phyloP scores from a whole-genome alignment of 805 yeast genomes.

The Candida ascalaphidarum region DNA sequence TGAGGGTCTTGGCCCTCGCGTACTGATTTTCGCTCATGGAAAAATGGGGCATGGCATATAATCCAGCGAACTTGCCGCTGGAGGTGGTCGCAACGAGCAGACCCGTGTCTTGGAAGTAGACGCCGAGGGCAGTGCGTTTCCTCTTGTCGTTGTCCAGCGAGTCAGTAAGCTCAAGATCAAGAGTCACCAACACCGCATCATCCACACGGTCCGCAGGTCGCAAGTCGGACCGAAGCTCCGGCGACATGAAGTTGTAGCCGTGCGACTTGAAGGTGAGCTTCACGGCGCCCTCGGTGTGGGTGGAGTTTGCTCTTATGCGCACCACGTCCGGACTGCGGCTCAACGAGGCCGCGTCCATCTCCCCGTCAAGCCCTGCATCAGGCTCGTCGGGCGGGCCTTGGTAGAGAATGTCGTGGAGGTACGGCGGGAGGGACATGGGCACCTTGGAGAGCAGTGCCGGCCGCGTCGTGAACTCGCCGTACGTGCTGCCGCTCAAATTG shows the following conservation, averaged over 20 bases:
- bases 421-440: slow-evolving; percentile 21
- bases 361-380: too few species aligned
- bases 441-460: slow-evolving; percentile 6
- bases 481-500: slow-evolving; percentile 41
- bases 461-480: slow-evolving; percentile 30
- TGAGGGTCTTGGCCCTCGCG: slow-evolving; percentile 35
- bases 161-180: slow-evolving; percentile 29
- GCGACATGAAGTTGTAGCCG: slow-evolving; percentile 15
- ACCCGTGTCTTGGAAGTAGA: slow-evolving; percentile 62
- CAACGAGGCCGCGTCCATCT: too few species aligned
- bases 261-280: slow-evolving; percentile 12
- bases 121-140: slow-evolving; percentile 44
- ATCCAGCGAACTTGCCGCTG: slow-evolving; percentile 57
- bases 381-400: slow-evolving; percentile 17
- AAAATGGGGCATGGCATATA: slow-evolving; percentile 55
- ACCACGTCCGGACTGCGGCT: slow-evolving; percentile 7
- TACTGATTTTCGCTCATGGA: slow-evolving; percentile 33
- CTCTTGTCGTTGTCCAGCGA: slow-evolving; percentile 41
- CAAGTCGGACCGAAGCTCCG: slow-evolving; percentile 7
- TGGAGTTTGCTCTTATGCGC: slow-evolving; percentile 27
- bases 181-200: slow-evolving; percentile 25
- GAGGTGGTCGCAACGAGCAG: slow-evolving; percentile 48
- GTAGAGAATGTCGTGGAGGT: slow-evolving; percentile 21
- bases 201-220: slow-evolving; percentile 9
- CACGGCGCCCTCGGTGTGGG: slow-evolving; percentile 18